Conservation (phyloP, 331 rosid genomes). For the Malus hybrid region DNA sequence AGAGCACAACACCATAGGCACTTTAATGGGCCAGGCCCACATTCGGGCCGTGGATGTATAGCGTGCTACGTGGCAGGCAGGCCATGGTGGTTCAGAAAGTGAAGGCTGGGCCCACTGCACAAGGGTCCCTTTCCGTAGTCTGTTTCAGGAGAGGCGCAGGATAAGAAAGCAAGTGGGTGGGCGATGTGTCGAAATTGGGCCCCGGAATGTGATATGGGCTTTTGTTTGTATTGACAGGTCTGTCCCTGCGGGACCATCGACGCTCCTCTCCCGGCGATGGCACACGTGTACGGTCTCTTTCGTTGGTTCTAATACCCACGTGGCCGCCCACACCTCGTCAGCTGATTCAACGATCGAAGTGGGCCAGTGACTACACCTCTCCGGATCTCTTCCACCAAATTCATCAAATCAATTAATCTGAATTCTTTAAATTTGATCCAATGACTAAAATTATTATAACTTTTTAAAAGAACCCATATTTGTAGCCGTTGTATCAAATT, state of each 20-base stretch:
- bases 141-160: neutral
- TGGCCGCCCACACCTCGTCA: conserved; percentile 18
- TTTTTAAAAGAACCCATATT: too few species aligned
- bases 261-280: neutral
- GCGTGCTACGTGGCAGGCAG: conserved; percentile 27
- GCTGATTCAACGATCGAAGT: neutral
- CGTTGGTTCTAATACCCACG: conserved; percentile 45
- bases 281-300: conserved; percentile 25
- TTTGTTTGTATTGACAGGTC: conserved; percentile 6
- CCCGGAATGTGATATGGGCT: conserved; percentile 21
- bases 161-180: conserved; percentile 20
- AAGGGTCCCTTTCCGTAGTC: conserved; percentile 11
- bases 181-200: conserved; percentile 20
- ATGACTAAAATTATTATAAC: too few species aligned
- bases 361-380: neutral
- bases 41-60: neutral
- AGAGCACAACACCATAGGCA: conserved; percentile 11
- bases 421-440: too few species aligned
- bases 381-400: too few species aligned
- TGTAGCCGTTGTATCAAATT: too few species aligned
- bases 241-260: neutral
- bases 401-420: too few species aligned
- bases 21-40: conserved; percentile 8
- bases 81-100: conserved; percentile 13
- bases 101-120: neutral